Evolutionary conservation across 2,329 filamentous ascomycete species (phyloP).

Genomic region (Ascosphaera apis): DNA sequence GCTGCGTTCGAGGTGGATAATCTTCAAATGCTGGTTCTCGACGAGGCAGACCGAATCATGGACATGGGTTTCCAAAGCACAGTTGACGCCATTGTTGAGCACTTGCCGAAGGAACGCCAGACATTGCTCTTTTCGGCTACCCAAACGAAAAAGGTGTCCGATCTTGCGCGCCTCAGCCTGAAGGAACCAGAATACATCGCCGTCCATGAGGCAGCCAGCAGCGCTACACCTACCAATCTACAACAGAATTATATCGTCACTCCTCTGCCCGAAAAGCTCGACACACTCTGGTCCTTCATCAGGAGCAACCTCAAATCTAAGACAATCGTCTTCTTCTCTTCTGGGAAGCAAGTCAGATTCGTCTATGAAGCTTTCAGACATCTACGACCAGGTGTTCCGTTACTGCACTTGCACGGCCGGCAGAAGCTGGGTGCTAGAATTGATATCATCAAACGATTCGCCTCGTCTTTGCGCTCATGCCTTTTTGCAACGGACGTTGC

Average conservation of each 20-base stretch:
- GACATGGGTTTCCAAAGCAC: constrained; percentile 89
- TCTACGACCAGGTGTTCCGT: constrained; percentile 76
- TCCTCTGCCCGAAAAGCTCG: constrained; percentile 66
- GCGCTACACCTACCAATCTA: constrained; percentile 59
- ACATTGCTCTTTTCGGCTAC: constrained; percentile 99
- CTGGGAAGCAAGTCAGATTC: constrained; percentile 89
- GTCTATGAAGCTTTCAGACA: constrained; percentile 84
- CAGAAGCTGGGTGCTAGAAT: constrained; percentile 79
- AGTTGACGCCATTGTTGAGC: constrained; percentile 74
- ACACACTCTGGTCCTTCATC: constrained; percentile 83
- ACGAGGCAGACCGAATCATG: constrained; percentile 95
- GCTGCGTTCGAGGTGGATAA: constrained; percentile 40
- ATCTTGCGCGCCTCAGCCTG: constrained; percentile 79
- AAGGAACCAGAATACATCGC: constrained; percentile 63
- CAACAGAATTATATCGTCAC: constrained; percentile 88
- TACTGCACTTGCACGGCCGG: constrained; percentile 79
- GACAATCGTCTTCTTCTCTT: constrained; percentile 86
- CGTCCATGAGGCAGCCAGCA: constrained; percentile 37
- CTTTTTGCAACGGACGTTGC: constrained; percentile 89
- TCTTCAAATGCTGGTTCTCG: constrained; percentile 68
- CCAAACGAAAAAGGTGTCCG: constrained; percentile 72
- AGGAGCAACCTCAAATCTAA: constrained; percentile 78
- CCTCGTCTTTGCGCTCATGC: constrained; percentile 78
- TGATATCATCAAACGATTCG: constrained; percentile 70
- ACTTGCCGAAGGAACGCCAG: constrained; percentile 53